A percentile compares a stretch with the other conserved stretches of the same genome.
phyloP scores from a whole-genome alignment of 208 protist species.

The Wallacemonas sp. region DNA sequence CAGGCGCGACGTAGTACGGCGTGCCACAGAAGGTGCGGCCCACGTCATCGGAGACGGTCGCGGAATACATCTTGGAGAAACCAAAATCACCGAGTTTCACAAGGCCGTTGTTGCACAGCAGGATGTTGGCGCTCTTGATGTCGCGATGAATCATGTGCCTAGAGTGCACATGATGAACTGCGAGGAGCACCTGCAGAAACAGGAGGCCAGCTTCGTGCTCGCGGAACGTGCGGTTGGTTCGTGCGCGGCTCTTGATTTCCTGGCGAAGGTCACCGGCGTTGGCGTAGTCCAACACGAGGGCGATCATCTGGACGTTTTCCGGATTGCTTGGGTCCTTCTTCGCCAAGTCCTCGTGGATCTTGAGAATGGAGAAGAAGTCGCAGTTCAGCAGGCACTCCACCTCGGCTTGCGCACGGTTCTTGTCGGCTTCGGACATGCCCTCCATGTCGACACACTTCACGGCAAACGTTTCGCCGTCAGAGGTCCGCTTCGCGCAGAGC shows the following conservation, averaged over 20 bases:
- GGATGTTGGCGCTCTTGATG: slow-evolving; percentile 86
- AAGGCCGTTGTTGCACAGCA: slow-evolving; percentile 75
- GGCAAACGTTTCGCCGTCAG: slow-evolving; percentile 57
- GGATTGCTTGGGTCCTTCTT: slow-evolving; percentile 51
- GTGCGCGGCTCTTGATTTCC: slow-evolving; percentile 67
- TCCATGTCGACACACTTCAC: slow-evolving; percentile 77
- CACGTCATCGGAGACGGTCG: slow-evolving; percentile 52
- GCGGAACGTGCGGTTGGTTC: slow-evolving; percentile 36
- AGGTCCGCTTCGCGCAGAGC: slow-evolving; percentile 55
- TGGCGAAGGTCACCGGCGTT: slow-evolving; percentile 83
- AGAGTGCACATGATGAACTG: slow-evolving; percentile 82
- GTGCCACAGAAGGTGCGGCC: slow-evolving; percentile 82
- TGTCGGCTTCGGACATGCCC: slow-evolving; percentile 77
- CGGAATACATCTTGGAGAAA: slow-evolving; percentile 67
- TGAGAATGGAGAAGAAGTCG: slow-evolving; percentile 81
- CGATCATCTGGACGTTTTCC: slow-evolving; percentile 63
- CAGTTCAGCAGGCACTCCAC: slow-evolving; percentile 74
- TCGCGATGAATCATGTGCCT: slow-evolving; percentile 87
- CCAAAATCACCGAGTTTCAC: slow-evolving; percentile 90
- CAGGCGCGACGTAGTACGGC: slow-evolving; percentile 92
- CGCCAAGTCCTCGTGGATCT: slow-evolving; percentile 74
- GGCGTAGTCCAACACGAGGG: slow-evolving; percentile 83
- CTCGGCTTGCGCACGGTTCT: slow-evolving; percentile 63
- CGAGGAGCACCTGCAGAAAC: slow-evolving; percentile 78
- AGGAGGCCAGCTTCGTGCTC: slow-evolving; percentile 73